These are phyloP conservation scores for Zygnema cylindricum DNA, from an alignment of 139 green algal genomes.

Conservation along the genomic window DNA sequence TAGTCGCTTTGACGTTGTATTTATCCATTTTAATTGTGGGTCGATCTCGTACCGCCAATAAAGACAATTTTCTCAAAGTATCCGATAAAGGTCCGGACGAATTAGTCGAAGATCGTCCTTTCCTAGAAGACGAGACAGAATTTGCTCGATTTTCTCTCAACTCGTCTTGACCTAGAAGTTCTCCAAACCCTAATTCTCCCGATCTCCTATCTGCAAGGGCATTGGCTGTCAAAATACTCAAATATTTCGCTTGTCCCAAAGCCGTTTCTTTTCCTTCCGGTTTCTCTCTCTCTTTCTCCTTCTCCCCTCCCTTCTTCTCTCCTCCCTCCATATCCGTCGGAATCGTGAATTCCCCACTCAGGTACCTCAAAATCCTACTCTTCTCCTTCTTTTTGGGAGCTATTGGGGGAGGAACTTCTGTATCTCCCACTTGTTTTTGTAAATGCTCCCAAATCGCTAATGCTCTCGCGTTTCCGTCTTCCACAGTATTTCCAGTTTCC, in stretches of 20 bases:
- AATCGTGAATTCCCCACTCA: background rate
- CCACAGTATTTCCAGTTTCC: background rate
- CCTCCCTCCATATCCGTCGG: background rate
- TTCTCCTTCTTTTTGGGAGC: background rate
- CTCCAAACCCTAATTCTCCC: background rate
- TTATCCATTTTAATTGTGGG: slow-evolving; percentile 24
- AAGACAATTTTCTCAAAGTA: slow-evolving; percentile 4
- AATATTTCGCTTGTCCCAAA: background rate
- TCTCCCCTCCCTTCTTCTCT: background rate
- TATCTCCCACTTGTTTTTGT: background rate
- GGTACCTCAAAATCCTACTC: background rate
- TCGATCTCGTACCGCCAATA: background rate
- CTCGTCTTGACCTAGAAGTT: background rate
- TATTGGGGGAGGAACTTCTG: background rate
- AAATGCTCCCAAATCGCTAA: background rate
- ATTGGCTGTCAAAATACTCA: slow-evolving; percentile 14
- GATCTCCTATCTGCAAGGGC: slow-evolving; percentile 3
- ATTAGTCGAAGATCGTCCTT: background rate
- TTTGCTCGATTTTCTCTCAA: background rate
- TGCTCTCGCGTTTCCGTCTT: background rate
- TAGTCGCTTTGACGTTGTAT: slow-evolving; percentile 28
- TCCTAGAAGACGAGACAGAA: background rate
- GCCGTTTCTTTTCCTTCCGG: background rate
- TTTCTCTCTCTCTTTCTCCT: background rate
- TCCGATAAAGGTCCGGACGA: background rate